A percentile compares a stretch with the other conserved stretches of the same genome.
Conservation (phyloP, 805 yeast species). For the Pichia heedii region DNA sequence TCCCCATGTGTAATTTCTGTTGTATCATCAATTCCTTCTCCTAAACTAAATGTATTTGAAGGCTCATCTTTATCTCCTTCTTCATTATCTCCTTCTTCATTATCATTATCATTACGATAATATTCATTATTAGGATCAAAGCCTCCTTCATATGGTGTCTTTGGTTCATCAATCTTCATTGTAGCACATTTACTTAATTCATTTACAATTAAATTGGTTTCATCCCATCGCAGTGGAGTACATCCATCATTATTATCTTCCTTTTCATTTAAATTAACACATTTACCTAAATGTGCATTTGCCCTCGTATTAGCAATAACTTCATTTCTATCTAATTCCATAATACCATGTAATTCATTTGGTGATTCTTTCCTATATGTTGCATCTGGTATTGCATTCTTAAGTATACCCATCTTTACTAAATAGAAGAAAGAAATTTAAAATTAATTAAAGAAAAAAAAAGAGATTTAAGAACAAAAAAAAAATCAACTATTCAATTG, state of each 20-base stretch:
- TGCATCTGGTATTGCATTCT: constrained; percentile 22
- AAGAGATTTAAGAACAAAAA: too few relatives aligned
- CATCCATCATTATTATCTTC: neutral
- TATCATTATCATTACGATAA: constrained; percentile 62
- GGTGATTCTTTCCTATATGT: constrained; percentile 16
- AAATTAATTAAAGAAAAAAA: too few relatives aligned
- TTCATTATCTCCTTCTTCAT: constrained; percentile 17
- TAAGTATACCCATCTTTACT: constrained; percentile 28
- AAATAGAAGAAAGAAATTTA: too few relatives aligned
- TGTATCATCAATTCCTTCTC: constrained; percentile 1
- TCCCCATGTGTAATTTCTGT: neutral
- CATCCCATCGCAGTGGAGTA: constrained; percentile 71
- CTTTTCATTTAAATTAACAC: neutral
- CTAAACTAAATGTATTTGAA: neutral
- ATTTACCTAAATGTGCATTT: neutral
- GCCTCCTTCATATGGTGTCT: constrained; percentile 91
- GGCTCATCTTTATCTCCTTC: too few relatives aligned
- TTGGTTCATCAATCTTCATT: constrained; percentile 88
- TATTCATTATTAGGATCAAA: constrained; percentile 76
- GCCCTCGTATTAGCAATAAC: constrained; percentile 53
- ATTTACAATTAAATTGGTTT: constrained; percentile 59
- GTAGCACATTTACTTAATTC: constrained; percentile 68
- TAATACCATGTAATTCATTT: constrained; percentile 12
- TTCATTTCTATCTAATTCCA: constrained; percentile 41
- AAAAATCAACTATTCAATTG: too few relatives aligned